phyloP scores from a whole-genome alignment of 345 rosid genomes.

The Laguncularia racemosa region DNA sequence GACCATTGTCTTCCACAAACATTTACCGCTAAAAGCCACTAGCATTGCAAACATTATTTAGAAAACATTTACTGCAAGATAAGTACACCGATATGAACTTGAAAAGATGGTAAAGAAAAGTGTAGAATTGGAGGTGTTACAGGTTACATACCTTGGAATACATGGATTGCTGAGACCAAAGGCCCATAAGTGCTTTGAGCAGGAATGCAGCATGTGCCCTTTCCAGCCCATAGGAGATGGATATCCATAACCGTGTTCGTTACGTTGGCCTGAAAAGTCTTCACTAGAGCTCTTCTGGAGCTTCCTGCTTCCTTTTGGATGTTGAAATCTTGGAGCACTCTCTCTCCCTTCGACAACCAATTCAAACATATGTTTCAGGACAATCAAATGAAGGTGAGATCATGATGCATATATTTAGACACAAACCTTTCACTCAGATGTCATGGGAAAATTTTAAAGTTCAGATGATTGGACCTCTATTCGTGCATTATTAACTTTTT shows the following conservation, averaged over 20 bases:
- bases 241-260: constrained; percentile 42
- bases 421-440: too few species aligned
- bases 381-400: too few species aligned
- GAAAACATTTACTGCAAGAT: too few species aligned
- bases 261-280: constrained; percentile 32
- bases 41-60: too few species aligned
- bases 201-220: constrained; percentile 63
- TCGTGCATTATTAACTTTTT: too few species aligned
- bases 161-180: constrained; percentile 45
- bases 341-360: constrained; percentile 28
- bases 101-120: background rate
- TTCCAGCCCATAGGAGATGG: constrained; percentile 58
- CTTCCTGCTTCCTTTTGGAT: constrained; percentile 43
- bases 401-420: too few species aligned
- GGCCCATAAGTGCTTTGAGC: constrained; percentile 47
- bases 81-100: too few species aligned
- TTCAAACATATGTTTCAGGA: background rate
- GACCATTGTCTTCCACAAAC: too few species aligned
- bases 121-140: too few species aligned
- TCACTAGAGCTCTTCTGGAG: constrained; percentile 36
- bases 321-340: constrained; percentile 38
- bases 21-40: too few species aligned
- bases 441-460: too few species aligned
- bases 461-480: too few species aligned
- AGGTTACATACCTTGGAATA: constrained; percentile 28